Conservation (phyloP, 148 eudicot species). For the Beta vulgaris region DNA sequence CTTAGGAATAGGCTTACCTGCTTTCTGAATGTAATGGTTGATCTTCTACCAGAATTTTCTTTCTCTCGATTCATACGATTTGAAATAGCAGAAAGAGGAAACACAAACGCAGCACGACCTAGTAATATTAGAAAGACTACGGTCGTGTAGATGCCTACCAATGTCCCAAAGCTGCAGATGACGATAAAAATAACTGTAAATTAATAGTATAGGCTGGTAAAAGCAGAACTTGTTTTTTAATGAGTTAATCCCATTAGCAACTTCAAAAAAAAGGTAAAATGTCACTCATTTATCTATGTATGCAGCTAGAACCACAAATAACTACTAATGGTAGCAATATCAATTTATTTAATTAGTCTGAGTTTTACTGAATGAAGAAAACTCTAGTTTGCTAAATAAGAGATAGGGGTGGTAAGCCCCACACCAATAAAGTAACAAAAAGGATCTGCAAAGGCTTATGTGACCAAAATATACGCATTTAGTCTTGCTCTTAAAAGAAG, state of each 20-base stretch:
- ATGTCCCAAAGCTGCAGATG: slow-evolving; percentile 48
- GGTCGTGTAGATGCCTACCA: slow-evolving; percentile 48
- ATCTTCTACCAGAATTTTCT: slow-evolving; percentile 35
- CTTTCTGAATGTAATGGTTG: slow-evolving; percentile 56
- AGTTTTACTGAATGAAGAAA: no score
- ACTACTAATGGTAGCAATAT: background rate
- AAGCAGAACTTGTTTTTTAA: background rate
- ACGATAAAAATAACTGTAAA: background rate
- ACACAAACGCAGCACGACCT: slow-evolving; percentile 91
- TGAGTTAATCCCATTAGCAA: background rate
- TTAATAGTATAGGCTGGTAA: background rate
- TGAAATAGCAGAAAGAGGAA: slow-evolving; percentile 80
- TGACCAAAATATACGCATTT: no score
- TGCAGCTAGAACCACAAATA: background rate
- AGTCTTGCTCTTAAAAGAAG: background rate
- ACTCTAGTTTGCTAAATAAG: no score
- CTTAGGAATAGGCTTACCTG: slow-evolving; percentile 46
- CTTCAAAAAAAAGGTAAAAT: background rate
- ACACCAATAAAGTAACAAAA: no score
- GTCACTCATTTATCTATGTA: background rate
- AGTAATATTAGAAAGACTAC: slow-evolving; percentile 57
- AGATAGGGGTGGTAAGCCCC: no score
- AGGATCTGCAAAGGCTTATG: no score
- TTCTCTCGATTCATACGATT: slow-evolving; percentile 61
- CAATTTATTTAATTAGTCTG: background rate